Evolutionary conservation across 768 basidiomycete genomes (phyloP).

Genomic region (Suillus luteus): DNA sequence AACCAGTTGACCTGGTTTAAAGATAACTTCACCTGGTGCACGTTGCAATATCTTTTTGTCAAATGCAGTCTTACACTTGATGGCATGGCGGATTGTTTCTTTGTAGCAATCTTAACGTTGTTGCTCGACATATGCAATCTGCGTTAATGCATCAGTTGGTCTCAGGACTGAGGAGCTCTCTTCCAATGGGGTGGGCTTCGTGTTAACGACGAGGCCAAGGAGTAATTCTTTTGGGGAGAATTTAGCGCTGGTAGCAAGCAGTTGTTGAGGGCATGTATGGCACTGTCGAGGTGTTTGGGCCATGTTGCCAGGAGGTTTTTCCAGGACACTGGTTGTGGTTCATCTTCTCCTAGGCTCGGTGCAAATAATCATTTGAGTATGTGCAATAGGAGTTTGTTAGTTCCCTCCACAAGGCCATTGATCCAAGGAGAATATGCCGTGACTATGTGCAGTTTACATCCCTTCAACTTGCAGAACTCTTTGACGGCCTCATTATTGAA

Average conservation of each 20-base stretch:
- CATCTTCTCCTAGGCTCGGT: too few species aligned
- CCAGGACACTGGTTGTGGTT: too few species aligned
- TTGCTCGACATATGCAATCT: constrained; percentile 34
- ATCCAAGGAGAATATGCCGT: too few species aligned
- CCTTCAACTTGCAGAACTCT: too few species aligned
- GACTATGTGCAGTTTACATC: too few species aligned
- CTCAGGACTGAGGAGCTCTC: neutral
- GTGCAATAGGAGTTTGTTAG: too few species aligned
- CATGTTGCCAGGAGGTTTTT: too few species aligned
- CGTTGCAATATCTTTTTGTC: constrained; percentile 24
- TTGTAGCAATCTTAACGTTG: constrained; percentile 34
- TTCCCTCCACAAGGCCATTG: too few species aligned
- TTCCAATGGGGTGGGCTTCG: neutral
- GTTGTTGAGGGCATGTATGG: constrained; percentile 15
- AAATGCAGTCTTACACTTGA: constrained; percentile 28
- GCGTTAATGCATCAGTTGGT: neutral
- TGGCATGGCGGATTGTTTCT: constrained; percentile 25
- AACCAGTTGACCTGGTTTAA: constrained; percentile 34
- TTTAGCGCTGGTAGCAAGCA: constrained; percentile 14
- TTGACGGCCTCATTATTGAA: too few species aligned
- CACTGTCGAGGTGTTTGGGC: too few species aligned
- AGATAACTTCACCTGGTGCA: constrained; percentile 24
- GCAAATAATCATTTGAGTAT: too few species aligned
- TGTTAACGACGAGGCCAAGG: constrained; percentile 34
- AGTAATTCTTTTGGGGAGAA: constrained; percentile 35